These are phyloP conservation scores for Vicia villosa DNA, from an alignment of 306 rosid genomes.

Conservation along the genomic window DNA sequence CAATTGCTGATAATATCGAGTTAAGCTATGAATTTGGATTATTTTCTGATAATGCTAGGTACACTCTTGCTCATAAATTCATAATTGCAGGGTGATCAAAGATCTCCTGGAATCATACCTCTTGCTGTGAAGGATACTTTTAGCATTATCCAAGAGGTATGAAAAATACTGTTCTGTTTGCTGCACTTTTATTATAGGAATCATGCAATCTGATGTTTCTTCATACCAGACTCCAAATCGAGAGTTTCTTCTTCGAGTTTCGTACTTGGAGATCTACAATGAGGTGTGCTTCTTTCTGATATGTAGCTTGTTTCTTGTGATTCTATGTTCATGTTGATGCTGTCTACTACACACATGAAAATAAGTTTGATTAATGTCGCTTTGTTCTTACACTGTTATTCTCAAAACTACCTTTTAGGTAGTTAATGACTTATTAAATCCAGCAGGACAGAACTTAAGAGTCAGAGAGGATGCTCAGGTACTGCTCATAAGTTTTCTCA, in stretches of 20 bases:
- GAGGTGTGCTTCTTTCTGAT: slow-evolving; percentile 65
- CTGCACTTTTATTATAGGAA: slow-evolving; percentile 37
- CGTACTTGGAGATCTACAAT: slow-evolving; percentile 96
- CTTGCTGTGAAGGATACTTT: slow-evolving; percentile 98
- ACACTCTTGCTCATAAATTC: slow-evolving; percentile 31
- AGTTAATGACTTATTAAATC: slow-evolving; percentile 92
- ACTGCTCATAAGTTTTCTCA: slow-evolving; percentile 26
- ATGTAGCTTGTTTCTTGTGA: slow-evolving; percentile 20
- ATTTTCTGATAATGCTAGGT: background rate
- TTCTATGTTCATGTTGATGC: slow-evolving; percentile 22
- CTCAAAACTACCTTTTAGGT: slow-evolving; percentile 60
- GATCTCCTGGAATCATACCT: slow-evolving; percentile 98
- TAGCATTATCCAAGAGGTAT: slow-evolving; percentile 99
- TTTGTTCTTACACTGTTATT: slow-evolving; percentile 30
- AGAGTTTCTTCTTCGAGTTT: slow-evolving; percentile 96
- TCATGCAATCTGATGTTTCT: slow-evolving; percentile 37
- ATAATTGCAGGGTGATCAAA: slow-evolving; percentile 92
- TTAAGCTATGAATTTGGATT: slow-evolving; percentile 32
- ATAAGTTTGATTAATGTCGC: slow-evolving; percentile 32
- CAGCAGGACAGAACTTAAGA: slow-evolving; percentile 97
- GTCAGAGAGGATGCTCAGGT: slow-evolving; percentile 99
- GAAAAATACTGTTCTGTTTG: slow-evolving; percentile 25
- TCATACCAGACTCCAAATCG: slow-evolving; percentile 82
- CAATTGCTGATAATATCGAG: slow-evolving; percentile 15
- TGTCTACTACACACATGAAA: slow-evolving; percentile 33